Evolutionary conservation across 345 rosid genomes (phyloP), one percentile per base, ranked within the genome.

Genomic region (Orychophragmus violaceus): DNA sequence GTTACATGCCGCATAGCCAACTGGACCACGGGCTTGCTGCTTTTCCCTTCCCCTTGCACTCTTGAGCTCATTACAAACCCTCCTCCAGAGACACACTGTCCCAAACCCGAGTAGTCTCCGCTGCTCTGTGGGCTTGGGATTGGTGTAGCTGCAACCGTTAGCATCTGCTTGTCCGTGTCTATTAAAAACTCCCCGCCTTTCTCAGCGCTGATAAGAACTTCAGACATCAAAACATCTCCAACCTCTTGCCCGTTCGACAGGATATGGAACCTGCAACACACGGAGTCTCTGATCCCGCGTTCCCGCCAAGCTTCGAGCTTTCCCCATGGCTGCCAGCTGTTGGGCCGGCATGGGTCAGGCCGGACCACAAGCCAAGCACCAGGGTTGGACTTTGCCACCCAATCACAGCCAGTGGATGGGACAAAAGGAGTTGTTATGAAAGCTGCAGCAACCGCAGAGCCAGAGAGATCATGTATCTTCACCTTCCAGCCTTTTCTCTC

Each of bases 271-370:
- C 93, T 80, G 78, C 93, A 87, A 80, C 96, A 92, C 1, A 92
- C 66, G 0, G 95, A 81, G 78, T 92, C 96, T 74, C 97, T 82
- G 45, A 87, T 76, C 59, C 98, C 93, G 3, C 98, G 95, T 73
- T 92, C 98, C 4, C 95, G 93, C 98, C 98, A 92, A 3, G 88
- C 95, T 76, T 92, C 95, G 0, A 92, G 91, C 82, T 84, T 92
- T 78, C 97, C 97, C 97, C 98, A 92, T 5, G 98, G 98, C 74
- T 86, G 86, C 98, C 97, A 92, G 84, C 95, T 84, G 76, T 85
- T 91, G 2, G 95, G 86, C 60, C 91, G 75, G 64, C 83, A 84
- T 5, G 79, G 77, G 77, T 89, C 98, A 12, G 96, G 95, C 37
- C 88, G 76, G 60, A 92, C 95, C 46, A 92, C 91, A 69, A 89